These are phyloP conservation scores for Leucaena leucocephala DNA, from an alignment of 306 rosid genomes.

Conservation along the genomic window DNA sequence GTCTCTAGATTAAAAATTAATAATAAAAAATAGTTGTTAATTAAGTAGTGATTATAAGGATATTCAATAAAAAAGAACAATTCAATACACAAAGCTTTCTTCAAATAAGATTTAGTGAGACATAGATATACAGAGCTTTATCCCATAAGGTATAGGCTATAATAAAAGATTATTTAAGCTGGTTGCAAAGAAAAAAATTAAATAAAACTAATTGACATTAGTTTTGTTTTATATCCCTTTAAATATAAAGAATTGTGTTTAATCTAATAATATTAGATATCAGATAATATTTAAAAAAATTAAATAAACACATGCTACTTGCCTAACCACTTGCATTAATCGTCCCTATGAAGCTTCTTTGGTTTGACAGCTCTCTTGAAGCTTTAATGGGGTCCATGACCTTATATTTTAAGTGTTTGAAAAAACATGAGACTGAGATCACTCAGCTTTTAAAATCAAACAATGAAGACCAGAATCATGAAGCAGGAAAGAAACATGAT, in stretches of 20 bases:
- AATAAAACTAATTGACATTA: neutral
- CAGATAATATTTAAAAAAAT: neutral
- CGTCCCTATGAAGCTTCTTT: neutral
- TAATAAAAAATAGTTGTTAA: too few species aligned
- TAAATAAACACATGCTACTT: neutral
- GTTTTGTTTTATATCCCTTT: neutral
- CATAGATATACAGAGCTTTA: too few species aligned
- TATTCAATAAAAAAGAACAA: too few species aligned
- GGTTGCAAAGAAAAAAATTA: neutral
- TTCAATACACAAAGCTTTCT: too few species aligned
- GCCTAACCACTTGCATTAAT: neutral
- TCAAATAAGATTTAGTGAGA: too few species aligned
- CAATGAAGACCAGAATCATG: neutral
- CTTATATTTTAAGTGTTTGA: neutral
- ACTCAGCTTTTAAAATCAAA: neutral
- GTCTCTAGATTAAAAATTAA: neutral
- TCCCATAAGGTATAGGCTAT: too few species aligned
- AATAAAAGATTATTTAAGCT: neutral
- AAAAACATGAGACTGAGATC: neutral
- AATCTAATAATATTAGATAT: neutral
- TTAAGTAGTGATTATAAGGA: neutral
- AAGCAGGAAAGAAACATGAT: conserved; percentile 36
- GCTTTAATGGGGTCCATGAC: neutral
- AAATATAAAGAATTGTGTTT: neutral
- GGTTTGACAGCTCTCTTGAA: neutral